These are phyloP conservation scores for Russula ochroleuca DNA, from an alignment of 768 basidiomycete genomes.

Conservation along the genomic window DNA sequence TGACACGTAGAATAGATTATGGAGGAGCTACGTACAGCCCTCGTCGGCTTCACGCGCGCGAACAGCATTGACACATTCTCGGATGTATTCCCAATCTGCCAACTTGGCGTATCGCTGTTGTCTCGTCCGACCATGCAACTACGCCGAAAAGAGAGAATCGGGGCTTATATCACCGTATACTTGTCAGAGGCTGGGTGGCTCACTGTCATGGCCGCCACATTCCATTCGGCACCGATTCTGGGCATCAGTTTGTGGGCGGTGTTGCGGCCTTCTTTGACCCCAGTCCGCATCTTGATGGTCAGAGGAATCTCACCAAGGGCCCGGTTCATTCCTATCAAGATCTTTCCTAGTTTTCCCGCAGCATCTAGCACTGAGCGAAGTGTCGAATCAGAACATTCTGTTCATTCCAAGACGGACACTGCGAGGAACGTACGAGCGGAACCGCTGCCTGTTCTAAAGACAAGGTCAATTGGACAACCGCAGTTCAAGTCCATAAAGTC, in stretches of 20 bases:
- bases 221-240: slow-evolving; percentile 54
- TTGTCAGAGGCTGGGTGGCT: slow-evolving; percentile 18
- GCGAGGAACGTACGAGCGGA: slow-evolving; percentile 63
- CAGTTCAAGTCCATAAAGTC: slow-evolving; percentile 96
- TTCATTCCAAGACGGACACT: background rate
- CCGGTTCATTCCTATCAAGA: slow-evolving; percentile 85
- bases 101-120: slow-evolving; percentile 91
- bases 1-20: background rate
- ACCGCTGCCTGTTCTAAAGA: slow-evolving; percentile 88
- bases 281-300: slow-evolving; percentile 88
- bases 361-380: slow-evolving; percentile 67
- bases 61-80: slow-evolving; percentile 77
- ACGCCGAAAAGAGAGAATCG: slow-evolving; percentile 1
- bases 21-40: slow-evolving; percentile 46
- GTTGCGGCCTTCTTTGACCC: slow-evolving; percentile 84
- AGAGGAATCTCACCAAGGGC: slow-evolving; percentile 89
- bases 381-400: too few relatives aligned
- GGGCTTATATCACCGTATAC: background rate
- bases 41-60: slow-evolving; percentile 66
- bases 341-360: slow-evolving; percentile 77
- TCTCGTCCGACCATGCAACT: slow-evolving; percentile 95
- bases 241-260: slow-evolving; percentile 89
- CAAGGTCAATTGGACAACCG: slow-evolving; percentile 95
- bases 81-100: slow-evolving; percentile 95
- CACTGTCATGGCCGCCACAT: slow-evolving; percentile 52